These are phyloP conservation scores for Pascua sp. DNA, from an alignment of 1,284 basidiomycete genomes.

Conservation along the genomic window DNA sequence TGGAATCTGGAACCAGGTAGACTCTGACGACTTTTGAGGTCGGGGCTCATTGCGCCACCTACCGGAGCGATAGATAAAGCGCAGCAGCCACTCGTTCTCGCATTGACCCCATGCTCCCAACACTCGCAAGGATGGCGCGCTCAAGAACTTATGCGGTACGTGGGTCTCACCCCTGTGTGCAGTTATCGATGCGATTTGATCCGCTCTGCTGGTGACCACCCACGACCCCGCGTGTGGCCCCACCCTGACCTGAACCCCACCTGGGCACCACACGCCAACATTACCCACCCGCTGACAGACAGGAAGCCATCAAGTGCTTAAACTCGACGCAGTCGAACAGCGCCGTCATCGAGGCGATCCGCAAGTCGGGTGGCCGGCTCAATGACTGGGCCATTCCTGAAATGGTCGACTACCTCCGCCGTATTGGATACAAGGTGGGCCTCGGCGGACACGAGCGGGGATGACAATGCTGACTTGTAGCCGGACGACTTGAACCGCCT, in stretches of 20 bases:
- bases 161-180: too few relatives aligned
- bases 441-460: background rate
- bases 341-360: slow-evolving; percentile 73
- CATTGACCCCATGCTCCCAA: slow-evolving; percentile 25
- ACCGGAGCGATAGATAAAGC: background rate
- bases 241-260: background rate
- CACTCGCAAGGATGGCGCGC: slow-evolving; percentile 29
- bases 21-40: background rate
- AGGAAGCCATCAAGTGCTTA: slow-evolving; percentile 77
- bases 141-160: slow-evolving; percentile 29
- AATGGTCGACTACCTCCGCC: slow-evolving; percentile 81
- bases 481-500: slow-evolving; percentile 77
- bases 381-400: slow-evolving; percentile 76
- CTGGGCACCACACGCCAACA: too few relatives aligned
- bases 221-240: too few relatives aligned
- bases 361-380: slow-evolving; percentile 68
- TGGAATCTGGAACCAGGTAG: background rate
- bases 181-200: too few relatives aligned
- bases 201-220: too few relatives aligned
- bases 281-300: background rate
- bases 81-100: background rate
- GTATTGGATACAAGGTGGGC: slow-evolving; percentile 81
- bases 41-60: too few relatives aligned
- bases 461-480: slow-evolving; percentile 48
- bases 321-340: slow-evolving; percentile 95